These are phyloP conservation scores for Alternaria sp. DNA, from an alignment of 2,329 filamentous ascomycete species.

Conservation along the genomic window DNA sequence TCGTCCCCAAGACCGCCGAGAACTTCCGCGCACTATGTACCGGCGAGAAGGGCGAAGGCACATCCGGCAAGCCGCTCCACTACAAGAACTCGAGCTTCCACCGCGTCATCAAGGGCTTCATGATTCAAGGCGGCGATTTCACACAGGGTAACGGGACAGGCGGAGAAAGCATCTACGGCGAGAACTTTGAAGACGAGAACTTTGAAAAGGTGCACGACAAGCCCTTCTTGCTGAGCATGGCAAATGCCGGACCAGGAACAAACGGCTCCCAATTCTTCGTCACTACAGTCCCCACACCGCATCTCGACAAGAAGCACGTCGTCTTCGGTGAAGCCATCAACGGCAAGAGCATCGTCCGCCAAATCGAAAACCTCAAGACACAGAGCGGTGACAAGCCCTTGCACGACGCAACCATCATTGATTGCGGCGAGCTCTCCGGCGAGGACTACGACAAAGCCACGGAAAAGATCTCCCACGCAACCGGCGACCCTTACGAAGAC, in stretches of 20 bases:
- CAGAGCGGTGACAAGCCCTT: conserved; percentile 78
- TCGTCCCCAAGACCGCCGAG: conserved; percentile 93
- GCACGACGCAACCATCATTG: conserved; percentile 68
- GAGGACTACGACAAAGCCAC: conserved; percentile 72
- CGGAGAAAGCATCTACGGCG: conserved; percentile 96
- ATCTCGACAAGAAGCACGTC: conserved; percentile 95
- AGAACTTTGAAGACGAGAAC: conserved; percentile 97
- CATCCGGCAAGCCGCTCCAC: conserved; percentile 82
- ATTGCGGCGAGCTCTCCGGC: conserved; percentile 86
- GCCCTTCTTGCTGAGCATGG: conserved; percentile 96
- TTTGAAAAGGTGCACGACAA: conserved; percentile 91
- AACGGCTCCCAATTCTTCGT: conserved; percentile 99
- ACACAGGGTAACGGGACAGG: conserved; percentile 93
- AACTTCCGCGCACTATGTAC: conserved; percentile 97
- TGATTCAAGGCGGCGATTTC: conserved; percentile 99
- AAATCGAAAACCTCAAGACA: conserved; percentile 85
- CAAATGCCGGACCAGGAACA: conserved; percentile 92
- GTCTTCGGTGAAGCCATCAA: conserved; percentile 94
- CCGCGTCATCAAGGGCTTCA: conserved; percentile 97
- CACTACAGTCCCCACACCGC: conserved; percentile 92
- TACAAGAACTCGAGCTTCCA: conserved; percentile 95
- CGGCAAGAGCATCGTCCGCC: conserved; percentile 88
- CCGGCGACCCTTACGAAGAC: conserved; percentile 93
- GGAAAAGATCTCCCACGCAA: conserved; percentile 75
- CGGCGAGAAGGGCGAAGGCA: conserved; percentile 87